Evolutionary conservation across 176 grass and related monocot genomes (phyloP), one percentile per base, ranked within the genome.

Genomic region (Elaeis guineensis): DNA sequence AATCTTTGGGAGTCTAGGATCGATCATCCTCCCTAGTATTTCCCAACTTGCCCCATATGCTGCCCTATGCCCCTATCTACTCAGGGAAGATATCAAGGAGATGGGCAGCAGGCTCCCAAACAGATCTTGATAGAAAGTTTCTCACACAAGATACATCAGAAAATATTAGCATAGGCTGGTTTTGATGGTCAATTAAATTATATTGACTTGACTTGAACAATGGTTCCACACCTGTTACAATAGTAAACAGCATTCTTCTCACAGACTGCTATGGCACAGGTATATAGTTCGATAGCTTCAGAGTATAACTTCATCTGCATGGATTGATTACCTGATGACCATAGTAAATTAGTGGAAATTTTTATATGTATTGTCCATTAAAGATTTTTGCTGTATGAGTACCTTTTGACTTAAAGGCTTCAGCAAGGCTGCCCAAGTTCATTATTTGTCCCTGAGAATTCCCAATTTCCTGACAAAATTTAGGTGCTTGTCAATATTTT

Each of bases 241-340:
- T 79, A 89, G 72, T 89, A 95, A 89, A 95, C 74, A 55, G 80
- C 80, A 71, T 85, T 90, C 54, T 77, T 82, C 48, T 51, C 61
- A 77, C 76, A 80, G 62, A 95, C 57, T 67, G 78, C 74, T 73
- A 95, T 82, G 65, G 85, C 78, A 58, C 64, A 69, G 21, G 78
- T 89, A 71, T 95, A 95, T 56, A 95, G 65, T 65, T 95, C 89
- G 50, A 83, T 71, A 51, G 89, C 81, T 85, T 83, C 75, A 74
- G 67, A 57, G 64, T 85, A 67, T 72, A 72, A 61, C 39, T 77
- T 89, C 58, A 68, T 77, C 70, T 78, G 80, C 85, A 95, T 85
- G 59, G 73, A 75, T 49, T 89, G 66, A 39, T 95, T 95, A 69
- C 89, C 89, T 95, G 60, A 69, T 80, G 19, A 80, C 63, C 59